Evolutionary conservation across 1,139 yeast species (phyloP).

Genomic region (Debaryomycetaceae sp.): DNA sequence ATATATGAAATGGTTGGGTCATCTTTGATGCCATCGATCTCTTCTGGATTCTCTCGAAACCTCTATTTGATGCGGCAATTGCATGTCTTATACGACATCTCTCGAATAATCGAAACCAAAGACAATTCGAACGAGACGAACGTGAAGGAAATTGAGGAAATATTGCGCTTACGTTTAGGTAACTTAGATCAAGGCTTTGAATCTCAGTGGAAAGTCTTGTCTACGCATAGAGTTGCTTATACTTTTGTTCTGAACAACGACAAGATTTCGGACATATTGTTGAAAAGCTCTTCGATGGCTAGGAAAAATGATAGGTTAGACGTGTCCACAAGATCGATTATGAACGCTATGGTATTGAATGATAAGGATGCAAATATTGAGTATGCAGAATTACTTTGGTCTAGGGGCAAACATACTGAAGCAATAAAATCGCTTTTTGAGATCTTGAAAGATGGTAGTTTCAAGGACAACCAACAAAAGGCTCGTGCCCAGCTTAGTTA

Average conservation of each 20-base stretch:
- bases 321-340: slow-evolving; percentile 68
- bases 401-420: slow-evolving; percentile 82
- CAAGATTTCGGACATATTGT: slow-evolving; percentile 46
- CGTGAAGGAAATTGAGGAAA: slow-evolving; percentile 14
- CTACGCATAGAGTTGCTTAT: slow-evolving; percentile 58
- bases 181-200: slow-evolving; percentile 62
- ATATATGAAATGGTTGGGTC: slow-evolving; percentile 59
- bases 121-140: slow-evolving; percentile 9
- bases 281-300: slow-evolving; percentile 63
- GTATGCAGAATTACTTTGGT: slow-evolving; percentile 85
- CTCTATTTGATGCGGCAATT: slow-evolving; percentile 56
- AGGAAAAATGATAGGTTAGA: slow-evolving; percentile 69
- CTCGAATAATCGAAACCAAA: slow-evolving; percentile 20
- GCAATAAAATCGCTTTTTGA: slow-evolving; percentile 69
- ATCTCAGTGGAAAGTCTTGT: slow-evolving; percentile 57
- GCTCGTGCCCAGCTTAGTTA: slow-evolving; percentile 67
- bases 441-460: slow-evolving; percentile 22
- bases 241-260: slow-evolving; percentile 30
- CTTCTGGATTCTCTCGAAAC: slow-evolving; percentile 62
- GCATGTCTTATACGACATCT: slow-evolving; percentile 69
- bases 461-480: slow-evolving; percentile 18
- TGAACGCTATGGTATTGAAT: slow-evolving; percentile 57
- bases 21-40: slow-evolving; percentile 56
- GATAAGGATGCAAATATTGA: slow-evolving; percentile 64
- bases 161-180: slow-evolving; percentile 37